Evolutionary conservation across 1,284 basidiomycete genomes (phyloP).

Genomic region (Phaffia rhodozyma): DNA sequence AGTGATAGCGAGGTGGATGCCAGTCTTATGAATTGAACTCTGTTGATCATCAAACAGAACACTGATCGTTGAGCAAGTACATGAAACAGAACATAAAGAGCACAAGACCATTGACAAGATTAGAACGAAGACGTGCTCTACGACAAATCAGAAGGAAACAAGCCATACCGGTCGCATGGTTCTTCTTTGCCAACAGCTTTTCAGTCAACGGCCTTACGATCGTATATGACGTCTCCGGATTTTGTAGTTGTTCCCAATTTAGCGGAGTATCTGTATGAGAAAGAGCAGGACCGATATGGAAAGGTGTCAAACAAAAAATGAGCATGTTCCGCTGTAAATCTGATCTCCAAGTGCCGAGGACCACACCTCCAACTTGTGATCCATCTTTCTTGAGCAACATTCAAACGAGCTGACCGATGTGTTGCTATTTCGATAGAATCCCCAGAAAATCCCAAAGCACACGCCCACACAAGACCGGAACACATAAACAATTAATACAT

Average conservation of each 20-base stretch:
- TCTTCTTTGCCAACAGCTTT: slow-evolving; percentile 32
- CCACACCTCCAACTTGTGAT: neutral
- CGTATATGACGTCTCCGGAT: slow-evolving; percentile 76
- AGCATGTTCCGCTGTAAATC: too few species aligned
- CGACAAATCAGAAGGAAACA: slow-evolving; percentile 25
- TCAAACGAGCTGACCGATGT: slow-evolving; percentile 1
- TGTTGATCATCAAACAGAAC: slow-evolving; percentile 80
- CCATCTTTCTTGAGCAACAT: neutral
- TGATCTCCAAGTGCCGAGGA: neutral
- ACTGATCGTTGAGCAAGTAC: slow-evolving; percentile 34
- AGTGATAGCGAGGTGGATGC: slow-evolving; percentile 43
- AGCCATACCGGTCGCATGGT: slow-evolving; percentile 31
- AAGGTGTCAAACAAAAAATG: neutral
- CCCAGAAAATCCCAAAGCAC: neutral
- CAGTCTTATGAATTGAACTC: slow-evolving; percentile 66
- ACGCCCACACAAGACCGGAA: neutral
- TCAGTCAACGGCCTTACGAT: slow-evolving; percentile 45
- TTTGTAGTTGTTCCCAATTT: slow-evolving; percentile 59
- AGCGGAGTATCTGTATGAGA: slow-evolving; percentile 53
- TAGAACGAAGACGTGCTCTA: slow-evolving; percentile 32
- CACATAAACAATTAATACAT: neutral
- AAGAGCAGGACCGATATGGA: slow-evolving; percentile 5
- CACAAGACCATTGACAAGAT: slow-evolving; percentile 56
- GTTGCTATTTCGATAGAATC: neutral
- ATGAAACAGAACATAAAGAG: slow-evolving; percentile 47